These are phyloP conservation scores for Flaveria ramosissima DNA, from an alignment of 129 eudicot genomes.

Conservation along the genomic window DNA sequence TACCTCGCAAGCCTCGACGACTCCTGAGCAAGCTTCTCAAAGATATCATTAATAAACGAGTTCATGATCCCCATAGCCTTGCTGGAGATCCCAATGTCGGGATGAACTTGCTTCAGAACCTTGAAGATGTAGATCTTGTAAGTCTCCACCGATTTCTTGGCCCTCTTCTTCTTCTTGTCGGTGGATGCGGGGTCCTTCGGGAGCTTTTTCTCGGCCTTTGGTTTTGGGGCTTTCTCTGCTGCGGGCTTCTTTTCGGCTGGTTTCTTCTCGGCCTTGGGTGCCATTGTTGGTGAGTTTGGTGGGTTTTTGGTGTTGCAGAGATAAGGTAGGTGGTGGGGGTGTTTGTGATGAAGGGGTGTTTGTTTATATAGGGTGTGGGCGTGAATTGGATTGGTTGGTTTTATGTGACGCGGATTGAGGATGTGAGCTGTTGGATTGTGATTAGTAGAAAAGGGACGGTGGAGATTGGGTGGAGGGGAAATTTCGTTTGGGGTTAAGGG, in stretches of 20 bases:
- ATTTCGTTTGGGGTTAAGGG: not conserved
- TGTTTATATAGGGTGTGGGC: not conserved
- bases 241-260: not conserved
- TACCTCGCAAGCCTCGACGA: not conserved
- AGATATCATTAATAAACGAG: no score
- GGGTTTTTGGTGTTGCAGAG: not conserved
- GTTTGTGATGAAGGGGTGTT: not conserved
- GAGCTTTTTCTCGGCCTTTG: slow-evolving; percentile 16
- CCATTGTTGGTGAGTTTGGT: not conserved
- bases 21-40: not conserved
- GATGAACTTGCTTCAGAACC: no score
- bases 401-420: not conserved
- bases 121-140: no score
- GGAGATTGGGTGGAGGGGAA: not conserved
- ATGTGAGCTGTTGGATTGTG: not conserved
- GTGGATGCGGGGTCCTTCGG: slow-evolving; percentile 3
- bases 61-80: no score
- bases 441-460: not conserved
- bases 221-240: slow-evolving; percentile 4
- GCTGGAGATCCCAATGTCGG: no score
- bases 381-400: not conserved
- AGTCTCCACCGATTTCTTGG: not conserved
- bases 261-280: not conserved
- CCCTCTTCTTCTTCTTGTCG: slow-evolving; percentile 16
- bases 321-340: not conserved